Percentiles rank a stretch among this genome's conserved stretches.
phyloP scores from a whole-genome alignment of 2,329 filamentous ascomycete genomes.

The Lachnellula subtilissima region DNA sequence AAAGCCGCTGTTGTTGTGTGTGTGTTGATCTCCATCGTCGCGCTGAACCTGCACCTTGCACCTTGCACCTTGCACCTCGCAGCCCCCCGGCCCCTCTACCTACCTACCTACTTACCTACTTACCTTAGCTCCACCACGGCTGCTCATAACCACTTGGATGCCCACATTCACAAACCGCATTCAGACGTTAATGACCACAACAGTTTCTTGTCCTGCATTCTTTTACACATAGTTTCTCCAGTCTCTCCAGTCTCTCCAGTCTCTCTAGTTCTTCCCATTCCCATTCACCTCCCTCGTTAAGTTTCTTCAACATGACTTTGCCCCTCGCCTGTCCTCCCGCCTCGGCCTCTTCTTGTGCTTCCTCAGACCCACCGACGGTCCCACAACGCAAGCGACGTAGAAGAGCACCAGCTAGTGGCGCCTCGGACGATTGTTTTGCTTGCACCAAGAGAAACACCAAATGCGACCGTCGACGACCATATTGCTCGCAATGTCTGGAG shows the following conservation, averaged over 20 bases:
- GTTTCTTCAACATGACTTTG: conserved; percentile 26
- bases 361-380: conserved; percentile 27
- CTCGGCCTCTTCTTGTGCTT: conserved; percentile 18
- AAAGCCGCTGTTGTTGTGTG: conserved; percentile 9
- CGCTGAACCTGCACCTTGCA: conserved; percentile 10
- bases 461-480: conserved; percentile 88
- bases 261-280: not conserved
- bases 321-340: conserved; percentile 30
- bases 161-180: conserved; percentile 17
- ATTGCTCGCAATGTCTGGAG: conserved; percentile 92
- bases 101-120: no score
- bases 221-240: conserved; percentile 15
- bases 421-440: conserved; percentile 90
- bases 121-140: conserved; percentile 4
- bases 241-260: conserved; percentile 7
- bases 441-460: conserved; percentile 79
- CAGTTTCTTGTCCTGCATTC: conserved; percentile 1
- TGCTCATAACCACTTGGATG: conserved; percentile 25
- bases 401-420: conserved; percentile 82
- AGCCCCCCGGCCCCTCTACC: conserved; percentile 8
- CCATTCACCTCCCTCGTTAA: not conserved
- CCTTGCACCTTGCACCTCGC: not conserved
- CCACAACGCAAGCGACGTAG: conserved; percentile 63
- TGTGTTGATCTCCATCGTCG: conserved; percentile 21
- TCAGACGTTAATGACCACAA: conserved; percentile 15